Evolutionary conservation across 148 eudicot genomes (phyloP), one percentile per base, ranked within the genome.

Genomic region (Camellia lanceoleosa): DNA sequence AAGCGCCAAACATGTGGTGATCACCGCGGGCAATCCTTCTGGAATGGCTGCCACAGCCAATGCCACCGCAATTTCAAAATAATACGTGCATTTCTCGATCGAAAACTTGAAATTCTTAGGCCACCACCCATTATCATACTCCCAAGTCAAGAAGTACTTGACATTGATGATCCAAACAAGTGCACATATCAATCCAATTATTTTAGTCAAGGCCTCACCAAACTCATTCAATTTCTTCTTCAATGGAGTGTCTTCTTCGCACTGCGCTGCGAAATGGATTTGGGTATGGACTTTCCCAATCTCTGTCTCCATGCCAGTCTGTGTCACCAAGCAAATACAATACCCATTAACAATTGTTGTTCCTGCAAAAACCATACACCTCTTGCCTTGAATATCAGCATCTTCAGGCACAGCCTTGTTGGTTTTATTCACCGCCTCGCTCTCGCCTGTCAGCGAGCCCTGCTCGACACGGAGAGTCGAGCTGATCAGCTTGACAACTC

Each of bases 41-140:
- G 89, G 91, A 62, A 86, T 86, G 5, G 90, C 90, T 49, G 90
- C 90, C 61, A 88, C 90, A 11, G 90, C 90, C 80, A 88, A 74
- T 46, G 90, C 90, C 52, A 88, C 90, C 16, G 90, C 90, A 20
- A 88, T 88, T 76, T 88, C 86, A 54, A 88, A 88, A 61, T 88
- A 86, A 47, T 86, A 88, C 12, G 89, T 88, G 72, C 87, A 86
- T 71, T 86, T 88, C 88, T 86, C 89, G 71, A 88, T 84, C 10
- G 91, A 88, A 44, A 88, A 88, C 78, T 86, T 88, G 65, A 88
- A 88, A 52, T 84, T 88, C 73, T 20, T 84, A 1, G 89, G 91
- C 74, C 74, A 69, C 87, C 89, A 82, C 42, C 91, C 89, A 72
- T 86, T 76, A 52, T 75, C 89, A 73, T 68, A 80, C 60, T 88